Base-by-base conservation (phyloP, 768 basidiomycete species). In the Xerocomellus chrysenteron region DNA sequence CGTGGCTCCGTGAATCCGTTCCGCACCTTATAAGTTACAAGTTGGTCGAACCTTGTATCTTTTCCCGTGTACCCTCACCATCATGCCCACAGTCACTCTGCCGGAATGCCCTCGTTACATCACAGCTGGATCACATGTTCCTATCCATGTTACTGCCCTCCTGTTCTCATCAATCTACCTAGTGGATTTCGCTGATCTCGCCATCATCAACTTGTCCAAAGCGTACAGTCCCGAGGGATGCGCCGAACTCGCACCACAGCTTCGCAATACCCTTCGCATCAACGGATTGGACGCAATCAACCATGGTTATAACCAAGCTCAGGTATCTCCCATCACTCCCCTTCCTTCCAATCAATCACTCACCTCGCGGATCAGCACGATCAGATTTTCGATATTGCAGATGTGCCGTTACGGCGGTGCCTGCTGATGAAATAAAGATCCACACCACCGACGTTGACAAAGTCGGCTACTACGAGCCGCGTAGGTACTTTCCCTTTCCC, bases 141-240 rank as follows among this genome's bases (percentile, higher is more conserved):
- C 11, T 30, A 7, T 32, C 11, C 10, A 1, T 9, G 2, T n/a
- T 1, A 28, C 8, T 26, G 6, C 19, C n/a, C 39, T 39, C 24
- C 4, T 30, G 8, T 52, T 30, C 47, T 33, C 26, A 52, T 45
- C 73, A 69, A 75, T 59, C 73, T 74, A 17, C 47, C 28, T 43
- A 79, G 78, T 78, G 57, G 73, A 76, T 17, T 78, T 73, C 56
- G 84, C 82, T 13, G 79, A 83, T 47, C 74, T 86, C 5, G 71
- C 79, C 0, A 71, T 80, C 52, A 77, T 85, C 46, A 82, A 86
- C 58, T 63, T 85, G 14, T 74, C 82, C 2, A 72, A 76, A 40
- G 74, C 70, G 0, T 47, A 55, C 8, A 78, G 76, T 6, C 64
- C 68, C 1, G 75, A 81, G 57, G 81, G 75, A 7, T 74, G 78